A percentile compares a stretch with the other conserved stretches of the same genome.
These are phyloP conservation scores for Penicillium capsulatum DNA, from an alignment of 2,329 filamentous ascomycete species.

Conservation along the genomic window DNA sequence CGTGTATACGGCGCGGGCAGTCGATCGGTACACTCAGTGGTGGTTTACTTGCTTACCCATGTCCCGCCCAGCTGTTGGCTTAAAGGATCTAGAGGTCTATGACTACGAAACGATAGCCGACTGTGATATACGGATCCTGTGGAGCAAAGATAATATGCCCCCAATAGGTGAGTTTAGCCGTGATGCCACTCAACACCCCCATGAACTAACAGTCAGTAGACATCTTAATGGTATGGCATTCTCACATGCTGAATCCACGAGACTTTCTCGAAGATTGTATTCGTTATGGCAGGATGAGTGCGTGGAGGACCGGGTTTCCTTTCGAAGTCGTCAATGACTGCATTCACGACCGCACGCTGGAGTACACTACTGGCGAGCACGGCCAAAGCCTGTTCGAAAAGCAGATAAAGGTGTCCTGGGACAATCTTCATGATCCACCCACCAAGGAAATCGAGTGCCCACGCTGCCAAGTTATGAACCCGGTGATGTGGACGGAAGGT, in stretches of 20 bases:
- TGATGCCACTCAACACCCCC: background rate
- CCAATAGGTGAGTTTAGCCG: constrained; percentile 16
- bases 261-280: constrained; percentile 23
- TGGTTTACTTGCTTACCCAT: constrained; percentile 31
- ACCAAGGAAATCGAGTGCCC: constrained; percentile 54
- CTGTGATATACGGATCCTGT: constrained; percentile 10
- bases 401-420: constrained; percentile 48
- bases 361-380: constrained; percentile 12
- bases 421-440: constrained; percentile 52
- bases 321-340: constrained; percentile 16
- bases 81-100: constrained; percentile 6
- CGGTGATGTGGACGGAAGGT: constrained; percentile 57
- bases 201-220: constrained; percentile 13
- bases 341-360: constrained; percentile 18
- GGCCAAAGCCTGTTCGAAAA: constrained; percentile 17
- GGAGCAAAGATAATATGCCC: constrained; percentile 16
- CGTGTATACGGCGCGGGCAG: constrained; percentile 63
- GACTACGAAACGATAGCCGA: constrained; percentile 13
- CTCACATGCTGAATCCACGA: constrained; percentile 22
- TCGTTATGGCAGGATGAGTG: constrained; percentile 21
- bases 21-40: constrained; percentile 63
- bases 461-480: constrained; percentile 42
- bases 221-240: constrained; percentile 25
- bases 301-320: constrained; percentile 21
- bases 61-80: constrained; percentile 11